Base-by-base conservation (phyloP, 352 stramenopile genomes). In the Phytopythium cucurbitacearum region DNA sequence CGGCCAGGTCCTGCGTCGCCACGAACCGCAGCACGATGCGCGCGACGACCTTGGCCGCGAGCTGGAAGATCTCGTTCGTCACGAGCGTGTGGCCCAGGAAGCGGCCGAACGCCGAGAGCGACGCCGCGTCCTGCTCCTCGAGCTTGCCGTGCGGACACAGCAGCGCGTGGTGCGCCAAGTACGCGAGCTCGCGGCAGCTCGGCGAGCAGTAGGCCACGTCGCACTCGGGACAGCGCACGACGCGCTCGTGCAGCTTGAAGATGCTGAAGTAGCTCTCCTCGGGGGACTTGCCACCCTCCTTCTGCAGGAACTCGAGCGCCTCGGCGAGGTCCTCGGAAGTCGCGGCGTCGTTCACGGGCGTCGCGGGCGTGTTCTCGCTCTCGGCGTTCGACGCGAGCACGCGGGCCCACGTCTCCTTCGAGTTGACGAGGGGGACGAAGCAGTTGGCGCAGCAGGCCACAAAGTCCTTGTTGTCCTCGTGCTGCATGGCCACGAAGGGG, bases 1-100 rank as follows among this genome's bases (percentile, higher is more conserved):
- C 48, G 5, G 57, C 62, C 49, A 91, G 59, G 50, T 89, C 74
- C 45, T 82, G 76, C 37, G 66, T 79, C 45, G 61, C 49, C 13
- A 92, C 61, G 36, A 77, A 92, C 15, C 72, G 64, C 55, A 77
- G 51, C 38, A 95, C n/a, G 11, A 93, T 68, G 36, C 76, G 78
- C 36, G 81, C 75, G 35, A 97, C 62, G 15, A 97, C 85, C 56
- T 97, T 92, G 47, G 76, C 87, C 9, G 90, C 88, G 9, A 97
- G 69, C 50, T 97, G 74, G 66, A 98, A 96, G 56, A 98, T 98
- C 66, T 98, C 91, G 64, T 98, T 98, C 7, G 88, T 97, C 51
- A 87, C 73, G 37, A 84, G 60, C 35, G 80, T 85, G 64, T 94
- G 73, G 61, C 85, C 76, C 32, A 96, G 69, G 42, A 89, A 91